These are phyloP conservation scores for Diaporthe caulivora DNA, from an alignment of 2,329 filamentous ascomycete genomes.

Conservation along the genomic window DNA sequence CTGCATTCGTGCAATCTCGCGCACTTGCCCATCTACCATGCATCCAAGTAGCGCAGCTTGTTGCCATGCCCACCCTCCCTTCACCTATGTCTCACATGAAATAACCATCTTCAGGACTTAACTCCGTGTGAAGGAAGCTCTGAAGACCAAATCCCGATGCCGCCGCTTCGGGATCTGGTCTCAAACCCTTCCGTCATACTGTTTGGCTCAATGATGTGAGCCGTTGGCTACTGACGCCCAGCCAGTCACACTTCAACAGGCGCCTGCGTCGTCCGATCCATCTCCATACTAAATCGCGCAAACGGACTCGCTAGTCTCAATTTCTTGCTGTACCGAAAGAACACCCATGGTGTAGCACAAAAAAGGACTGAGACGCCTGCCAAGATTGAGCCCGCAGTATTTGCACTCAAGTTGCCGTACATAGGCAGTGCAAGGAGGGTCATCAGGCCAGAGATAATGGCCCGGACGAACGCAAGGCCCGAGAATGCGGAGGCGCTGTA, in stretches of 20 bases:
- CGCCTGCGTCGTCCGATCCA: slow-evolving; percentile 39
- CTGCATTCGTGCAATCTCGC: too few relatives aligned
- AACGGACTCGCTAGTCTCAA: slow-evolving; percentile 44
- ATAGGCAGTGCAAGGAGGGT: slow-evolving; percentile 44
- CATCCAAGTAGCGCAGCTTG: background rate
- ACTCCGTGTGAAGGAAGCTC: too few relatives aligned
- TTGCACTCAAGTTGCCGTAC: slow-evolving; percentile 42
- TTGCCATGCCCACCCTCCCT: background rate
- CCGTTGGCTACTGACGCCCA: background rate
- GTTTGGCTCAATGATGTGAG: background rate
- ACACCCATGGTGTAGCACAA: slow-evolving; percentile 42
- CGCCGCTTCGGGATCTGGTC: too few relatives aligned
- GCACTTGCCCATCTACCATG: too few relatives aligned
- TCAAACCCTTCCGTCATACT: background rate
- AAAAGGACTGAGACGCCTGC: slow-evolving; percentile 42
- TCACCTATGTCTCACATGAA: background rate
- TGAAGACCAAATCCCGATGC: too few relatives aligned
- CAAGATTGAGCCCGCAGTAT: slow-evolving; percentile 44
- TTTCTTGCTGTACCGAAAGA: slow-evolving; percentile 42
- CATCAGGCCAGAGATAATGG: slow-evolving; percentile 44
- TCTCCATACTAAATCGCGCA: slow-evolving; percentile 44
- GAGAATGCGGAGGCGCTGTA: slow-evolving; percentile 46
- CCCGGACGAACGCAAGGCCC: slow-evolving; percentile 44
- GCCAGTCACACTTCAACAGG: background rate
- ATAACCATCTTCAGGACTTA: too few relatives aligned